phyloP scores from a whole-genome alignment of 2,329 filamentous ascomycete genomes.

The Cladophialophora exuberans region DNA sequence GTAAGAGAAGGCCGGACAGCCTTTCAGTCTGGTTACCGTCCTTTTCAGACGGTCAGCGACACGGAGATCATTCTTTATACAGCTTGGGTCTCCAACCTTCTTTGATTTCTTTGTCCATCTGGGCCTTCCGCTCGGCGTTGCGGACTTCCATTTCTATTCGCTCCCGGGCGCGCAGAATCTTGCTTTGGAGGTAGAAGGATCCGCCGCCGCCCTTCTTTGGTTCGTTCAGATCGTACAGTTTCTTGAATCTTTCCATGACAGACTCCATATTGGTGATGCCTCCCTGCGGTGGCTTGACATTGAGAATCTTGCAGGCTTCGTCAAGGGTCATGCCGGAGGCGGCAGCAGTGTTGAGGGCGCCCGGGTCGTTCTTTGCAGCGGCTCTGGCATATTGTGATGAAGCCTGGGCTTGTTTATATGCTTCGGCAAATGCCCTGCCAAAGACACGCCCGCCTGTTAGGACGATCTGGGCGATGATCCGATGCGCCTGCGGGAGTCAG shows the following conservation, averaged over 20 bases:
- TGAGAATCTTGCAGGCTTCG: conserved; percentile 95
- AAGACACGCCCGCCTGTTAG: conserved; percentile 88
- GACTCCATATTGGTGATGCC: conserved; percentile 78
- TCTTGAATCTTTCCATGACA: conserved; percentile 87
- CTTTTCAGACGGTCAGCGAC: conserved; percentile 31
- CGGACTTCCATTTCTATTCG: conserved; percentile 85
- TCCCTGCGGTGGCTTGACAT: conserved; percentile 83
- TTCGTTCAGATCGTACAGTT: conserved; percentile 90
- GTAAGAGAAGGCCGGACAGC: background rate
- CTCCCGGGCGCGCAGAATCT: conserved; percentile 88
- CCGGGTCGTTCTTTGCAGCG: conserved; percentile 60
- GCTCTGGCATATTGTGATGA: conserved; percentile 80
- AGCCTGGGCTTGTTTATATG: conserved; percentile 92
- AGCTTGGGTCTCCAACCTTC: conserved; percentile 94
- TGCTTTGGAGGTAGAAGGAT: conserved; percentile 98
- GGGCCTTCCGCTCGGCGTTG: conserved; percentile 69
- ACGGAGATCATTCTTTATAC: conserved; percentile 75
- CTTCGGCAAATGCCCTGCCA: conserved; percentile 88
- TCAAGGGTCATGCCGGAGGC: conserved; percentile 84
- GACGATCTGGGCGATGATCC: conserved; percentile 91
- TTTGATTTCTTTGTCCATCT: conserved; percentile 75
- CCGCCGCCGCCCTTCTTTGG: conserved; percentile 79
- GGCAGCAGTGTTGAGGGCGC: conserved; percentile 56
- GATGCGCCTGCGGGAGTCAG: conserved; percentile 72
- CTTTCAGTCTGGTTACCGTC: conserved; percentile 29